Percentiles rank a stretch among this genome's conserved stretches.
Conservation (phyloP, 1,284 basidiomycete genomes). For the Cutaneotrichosporon dermatis region DNA sequence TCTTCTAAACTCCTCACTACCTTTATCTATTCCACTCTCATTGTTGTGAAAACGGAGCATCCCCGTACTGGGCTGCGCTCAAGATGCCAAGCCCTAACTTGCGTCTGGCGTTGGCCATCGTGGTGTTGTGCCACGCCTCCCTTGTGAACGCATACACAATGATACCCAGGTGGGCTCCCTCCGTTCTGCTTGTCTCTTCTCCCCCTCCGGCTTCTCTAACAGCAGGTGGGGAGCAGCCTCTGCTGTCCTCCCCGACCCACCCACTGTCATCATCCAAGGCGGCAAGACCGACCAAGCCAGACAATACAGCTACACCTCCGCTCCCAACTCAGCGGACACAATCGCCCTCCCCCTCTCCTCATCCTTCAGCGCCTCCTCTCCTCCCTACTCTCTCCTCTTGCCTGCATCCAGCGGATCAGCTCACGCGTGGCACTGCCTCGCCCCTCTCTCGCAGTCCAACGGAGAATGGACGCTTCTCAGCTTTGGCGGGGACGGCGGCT, state of each 20-base stretch:
- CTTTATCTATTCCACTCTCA: neutral
- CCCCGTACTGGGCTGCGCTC: neutral
- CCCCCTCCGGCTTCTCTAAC: neutral
- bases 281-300: slow-evolving; percentile 70
- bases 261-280: slow-evolving; percentile 66
- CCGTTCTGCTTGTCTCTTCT: too few relatives aligned
- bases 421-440: slow-evolving; percentile 74
- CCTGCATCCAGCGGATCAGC: slow-evolving; percentile 53
- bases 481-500: slow-evolving; percentile 69
- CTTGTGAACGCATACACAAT: neutral
- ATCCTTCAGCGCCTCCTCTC: slow-evolving; percentile 58
- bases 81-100: neutral
- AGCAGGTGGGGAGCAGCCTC: slow-evolving; percentile 75
- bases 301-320: slow-evolving; percentile 64
- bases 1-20: neutral
- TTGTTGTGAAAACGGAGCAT: too few relatives aligned
- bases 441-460: slow-evolving; percentile 57
- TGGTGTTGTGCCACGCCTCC: neutral
- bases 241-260: slow-evolving; percentile 55
- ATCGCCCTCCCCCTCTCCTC: slow-evolving; percentile 62
- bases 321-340: slow-evolving; percentile 66
- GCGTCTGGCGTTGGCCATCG: neutral
- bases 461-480: slow-evolving; percentile 51
- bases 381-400: slow-evolving; percentile 54
- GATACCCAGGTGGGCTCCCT: neutral